Percentiles rank a stretch among this genome's conserved stretches.
Evolutionary conservation across 2,329 filamentous ascomycete genomes (phyloP).

Genomic region (Didymella pomorum): DNA sequence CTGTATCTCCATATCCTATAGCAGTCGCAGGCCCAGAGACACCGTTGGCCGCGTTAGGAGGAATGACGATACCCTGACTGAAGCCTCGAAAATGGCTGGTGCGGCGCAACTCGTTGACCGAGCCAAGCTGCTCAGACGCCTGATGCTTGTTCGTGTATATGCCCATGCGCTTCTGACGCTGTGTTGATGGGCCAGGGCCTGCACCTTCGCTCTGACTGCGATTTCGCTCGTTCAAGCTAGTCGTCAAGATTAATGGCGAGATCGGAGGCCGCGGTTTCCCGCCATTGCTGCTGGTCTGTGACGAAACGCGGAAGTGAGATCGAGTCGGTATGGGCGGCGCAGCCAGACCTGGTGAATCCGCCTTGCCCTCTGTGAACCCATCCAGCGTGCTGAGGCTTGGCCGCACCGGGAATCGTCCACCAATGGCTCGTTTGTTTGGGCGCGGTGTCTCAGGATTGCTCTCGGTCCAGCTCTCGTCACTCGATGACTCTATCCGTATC

Average conservation of each 20-base stretch:
- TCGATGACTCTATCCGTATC: slow-evolving; percentile 55
- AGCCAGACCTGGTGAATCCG: slow-evolving; percentile 37
- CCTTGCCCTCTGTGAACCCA: slow-evolving; percentile 55
- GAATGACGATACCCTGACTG: slow-evolving; percentile 63
- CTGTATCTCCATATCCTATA: slow-evolving; percentile 45
- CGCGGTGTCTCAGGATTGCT: slow-evolving; percentile 79
- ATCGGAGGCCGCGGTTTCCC: slow-evolving; percentile 73
- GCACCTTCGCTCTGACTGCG: slow-evolving; percentile 70
- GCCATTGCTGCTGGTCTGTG: slow-evolving; percentile 66
- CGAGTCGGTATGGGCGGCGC: slow-evolving; percentile 80
- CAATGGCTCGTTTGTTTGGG: slow-evolving; percentile 64
- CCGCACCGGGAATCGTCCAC: slow-evolving; percentile 68
- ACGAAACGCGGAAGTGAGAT: slow-evolving; percentile 80
- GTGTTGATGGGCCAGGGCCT: slow-evolving; percentile 56
- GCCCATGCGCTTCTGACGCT: slow-evolving; percentile 67
- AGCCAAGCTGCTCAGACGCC: slow-evolving; percentile 60
- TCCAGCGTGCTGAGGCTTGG: slow-evolving; percentile 74
- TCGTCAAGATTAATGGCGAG: slow-evolving; percentile 75
- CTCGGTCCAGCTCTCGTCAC: slow-evolving; percentile 65
- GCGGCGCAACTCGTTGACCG: slow-evolving; percentile 60
- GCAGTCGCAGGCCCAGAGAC: slow-evolving; percentile 46
- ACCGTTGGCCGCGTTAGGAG: slow-evolving; percentile 38
- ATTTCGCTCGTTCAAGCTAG: slow-evolving; percentile 69
- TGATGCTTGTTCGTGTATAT: slow-evolving; percentile 62
- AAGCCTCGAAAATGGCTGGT: slow-evolving; percentile 65